Evolutionary conservation across 441 rosid genomes (phyloP).

Genomic region (Pelargonium fulgidum): DNA sequence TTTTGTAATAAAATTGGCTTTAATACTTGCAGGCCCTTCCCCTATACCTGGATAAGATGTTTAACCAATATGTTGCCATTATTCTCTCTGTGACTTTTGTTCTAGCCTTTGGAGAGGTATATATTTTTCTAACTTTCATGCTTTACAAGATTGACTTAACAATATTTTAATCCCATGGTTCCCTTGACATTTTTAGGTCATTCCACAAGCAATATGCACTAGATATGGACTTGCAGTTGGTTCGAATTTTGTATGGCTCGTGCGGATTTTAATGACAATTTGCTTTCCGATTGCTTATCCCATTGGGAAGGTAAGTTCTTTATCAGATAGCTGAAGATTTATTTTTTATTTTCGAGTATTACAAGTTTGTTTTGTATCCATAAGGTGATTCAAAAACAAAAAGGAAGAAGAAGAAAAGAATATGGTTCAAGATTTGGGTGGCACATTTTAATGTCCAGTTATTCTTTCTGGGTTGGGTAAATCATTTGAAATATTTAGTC

Average conservation of each 20-base stretch:
- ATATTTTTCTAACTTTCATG: background rate
- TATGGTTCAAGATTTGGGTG: slow-evolving; percentile 1
- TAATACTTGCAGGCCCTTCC: slow-evolving; percentile 54
- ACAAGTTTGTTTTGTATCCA: background rate
- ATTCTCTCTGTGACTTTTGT: slow-evolving; percentile 64
- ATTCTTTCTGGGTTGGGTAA: background rate
- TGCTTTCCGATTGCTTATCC: slow-evolving; percentile 66
- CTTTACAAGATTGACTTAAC: slow-evolving; percentile 9
- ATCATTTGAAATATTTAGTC: background rate
- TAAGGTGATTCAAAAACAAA: background rate
- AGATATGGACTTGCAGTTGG: slow-evolving; percentile 63
- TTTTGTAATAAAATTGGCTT: background rate
- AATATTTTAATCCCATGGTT: no score
- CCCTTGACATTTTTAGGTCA: slow-evolving; percentile 28
- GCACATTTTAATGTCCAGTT: background rate
- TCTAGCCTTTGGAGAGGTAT: slow-evolving; percentile 66
- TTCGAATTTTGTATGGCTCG: slow-evolving; percentile 54
- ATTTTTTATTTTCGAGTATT: background rate
- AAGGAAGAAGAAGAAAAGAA: background rate
- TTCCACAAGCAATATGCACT: slow-evolving; percentile 63
- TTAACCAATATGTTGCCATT: slow-evolving; percentile 62
- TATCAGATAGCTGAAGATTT: background rate
- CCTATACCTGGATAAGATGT: slow-evolving; percentile 54
- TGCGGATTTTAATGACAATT: slow-evolving; percentile 47
- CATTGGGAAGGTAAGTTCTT: slow-evolving; percentile 45